phyloP scores from a whole-genome alignment of 140 eudicot genomes.

The Anethum foeniculum region DNA sequence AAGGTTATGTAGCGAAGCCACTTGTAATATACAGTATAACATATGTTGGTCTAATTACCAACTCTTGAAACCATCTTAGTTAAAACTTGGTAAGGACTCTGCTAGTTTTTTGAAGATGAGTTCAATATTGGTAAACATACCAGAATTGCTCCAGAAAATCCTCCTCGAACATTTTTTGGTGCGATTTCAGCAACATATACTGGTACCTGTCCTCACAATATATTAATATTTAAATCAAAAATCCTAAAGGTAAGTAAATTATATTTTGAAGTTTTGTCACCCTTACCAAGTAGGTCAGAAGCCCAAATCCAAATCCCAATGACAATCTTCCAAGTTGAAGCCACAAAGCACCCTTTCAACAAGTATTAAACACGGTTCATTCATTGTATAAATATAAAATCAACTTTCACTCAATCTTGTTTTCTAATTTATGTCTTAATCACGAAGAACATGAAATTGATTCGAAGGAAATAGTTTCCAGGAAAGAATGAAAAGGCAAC shows the following conservation, averaged over 20 bases:
- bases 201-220: conserved; percentile 13
- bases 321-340: conserved; percentile 27
- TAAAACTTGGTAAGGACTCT: background rate
- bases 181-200: conserved; percentile 33
- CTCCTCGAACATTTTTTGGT: conserved; percentile 31
- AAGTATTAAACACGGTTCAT: background rate
- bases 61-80: background rate
- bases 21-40: background rate
- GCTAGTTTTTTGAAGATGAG: background rate
- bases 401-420: background rate
- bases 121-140: conserved; percentile 7
- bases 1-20: background rate
- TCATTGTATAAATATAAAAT: background rate
- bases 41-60: background rate
- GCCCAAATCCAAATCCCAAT: conserved; percentile 18
- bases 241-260: background rate
- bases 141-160: conserved; percentile 13
- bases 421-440: background rate
- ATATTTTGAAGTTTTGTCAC: background rate
- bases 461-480: background rate
- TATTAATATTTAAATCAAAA: too few relatives aligned
- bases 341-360: conserved; percentile 21
- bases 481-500: background rate
- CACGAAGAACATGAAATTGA: conserved; percentile 5
- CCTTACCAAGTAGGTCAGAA: conserved; percentile 20